Percentiles rank a stretch among this genome's conserved stretches.
phyloP scores from a whole-genome alignment of 2,329 filamentous ascomycete species.

The Aspergillus hiratsukae region DNA sequence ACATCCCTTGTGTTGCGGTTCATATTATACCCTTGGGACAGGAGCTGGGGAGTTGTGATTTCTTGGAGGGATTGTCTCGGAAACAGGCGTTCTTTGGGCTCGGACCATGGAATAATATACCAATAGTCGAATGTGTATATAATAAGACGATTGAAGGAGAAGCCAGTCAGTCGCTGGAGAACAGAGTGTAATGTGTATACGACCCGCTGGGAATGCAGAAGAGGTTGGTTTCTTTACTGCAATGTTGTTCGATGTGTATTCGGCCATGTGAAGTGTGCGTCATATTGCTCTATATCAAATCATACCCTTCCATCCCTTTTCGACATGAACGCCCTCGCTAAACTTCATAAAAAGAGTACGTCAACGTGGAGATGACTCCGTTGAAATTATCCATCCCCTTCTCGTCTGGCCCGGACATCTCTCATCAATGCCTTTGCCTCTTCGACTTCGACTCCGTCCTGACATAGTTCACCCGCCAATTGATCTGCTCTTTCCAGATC shows the following conservation, averaged over 20 bases:
- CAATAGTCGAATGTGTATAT: neutral
- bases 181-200: too few species aligned
- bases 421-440: constrained; percentile 91
- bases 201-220: too few species aligned
- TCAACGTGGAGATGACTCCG: neutral
- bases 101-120: neutral
- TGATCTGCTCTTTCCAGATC: constrained; percentile 74
- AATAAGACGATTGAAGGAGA: neutral
- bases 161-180: too few species aligned
- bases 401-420: constrained; percentile 75
- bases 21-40: neutral
- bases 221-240: too few species aligned
- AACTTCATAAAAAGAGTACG: neutral
- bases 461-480: constrained; percentile 83
- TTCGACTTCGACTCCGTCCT: constrained; percentile 94
- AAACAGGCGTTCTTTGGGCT: neutral
- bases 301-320: neutral
- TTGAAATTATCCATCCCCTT: constrained; percentile 32
- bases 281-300: neutral
- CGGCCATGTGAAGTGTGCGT: neutral
- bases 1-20: neutral
- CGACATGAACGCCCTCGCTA: neutral
- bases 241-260: too few species aligned
- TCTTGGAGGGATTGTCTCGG: neutral
- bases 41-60: neutral